These are phyloP conservation scores for Aspergillus asperescens DNA, from an alignment of 495 filamentous ascomycete species.

Conservation along the genomic window DNA sequence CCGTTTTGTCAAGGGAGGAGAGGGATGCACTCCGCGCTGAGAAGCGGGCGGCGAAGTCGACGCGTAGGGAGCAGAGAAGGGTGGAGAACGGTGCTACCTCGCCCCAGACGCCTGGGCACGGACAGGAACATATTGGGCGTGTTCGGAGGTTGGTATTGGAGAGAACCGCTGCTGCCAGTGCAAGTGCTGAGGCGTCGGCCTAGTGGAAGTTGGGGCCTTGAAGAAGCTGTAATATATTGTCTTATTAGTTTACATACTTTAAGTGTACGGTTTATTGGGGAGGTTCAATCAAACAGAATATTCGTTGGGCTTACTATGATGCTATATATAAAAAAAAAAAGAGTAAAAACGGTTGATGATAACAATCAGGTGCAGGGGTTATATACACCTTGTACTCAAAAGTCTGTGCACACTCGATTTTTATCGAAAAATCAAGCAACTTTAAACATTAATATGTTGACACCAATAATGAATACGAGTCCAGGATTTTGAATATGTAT, in stretches of 20 bases:
- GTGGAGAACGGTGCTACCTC: constrained; percentile 12
- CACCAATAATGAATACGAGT: too few relatives aligned
- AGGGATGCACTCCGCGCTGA: constrained; percentile 44
- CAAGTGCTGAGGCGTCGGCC: neutral
- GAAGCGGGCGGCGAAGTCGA: constrained; percentile 46
- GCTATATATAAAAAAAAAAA: too few relatives aligned
- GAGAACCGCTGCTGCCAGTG: constrained; percentile 2
- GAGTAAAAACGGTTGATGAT: too few relatives aligned
- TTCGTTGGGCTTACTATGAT: too few relatives aligned
- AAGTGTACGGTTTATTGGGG: neutral
- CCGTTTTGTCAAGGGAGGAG: constrained; percentile 61
- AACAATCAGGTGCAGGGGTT: too few relatives aligned
- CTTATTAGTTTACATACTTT: neutral
- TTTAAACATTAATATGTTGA: too few relatives aligned
- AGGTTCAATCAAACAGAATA: neutral
- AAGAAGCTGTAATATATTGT: constrained; percentile 15
- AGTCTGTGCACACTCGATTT: too few relatives aligned
- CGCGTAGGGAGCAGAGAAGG: constrained; percentile 39
- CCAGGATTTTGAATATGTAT: too few relatives aligned
- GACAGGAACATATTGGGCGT: constrained; percentile 24
- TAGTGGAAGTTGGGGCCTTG: neutral
- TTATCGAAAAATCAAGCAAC: too few relatives aligned
- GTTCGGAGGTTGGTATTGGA: constrained; percentile 17
- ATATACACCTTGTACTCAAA: too few relatives aligned
- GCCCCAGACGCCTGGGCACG: neutral